A percentile compares a stretch with the other conserved stretches of the same genome.
Conservation (phyloP, 177 flowering plant genomes). For the Telopea speciosissima region DNA sequence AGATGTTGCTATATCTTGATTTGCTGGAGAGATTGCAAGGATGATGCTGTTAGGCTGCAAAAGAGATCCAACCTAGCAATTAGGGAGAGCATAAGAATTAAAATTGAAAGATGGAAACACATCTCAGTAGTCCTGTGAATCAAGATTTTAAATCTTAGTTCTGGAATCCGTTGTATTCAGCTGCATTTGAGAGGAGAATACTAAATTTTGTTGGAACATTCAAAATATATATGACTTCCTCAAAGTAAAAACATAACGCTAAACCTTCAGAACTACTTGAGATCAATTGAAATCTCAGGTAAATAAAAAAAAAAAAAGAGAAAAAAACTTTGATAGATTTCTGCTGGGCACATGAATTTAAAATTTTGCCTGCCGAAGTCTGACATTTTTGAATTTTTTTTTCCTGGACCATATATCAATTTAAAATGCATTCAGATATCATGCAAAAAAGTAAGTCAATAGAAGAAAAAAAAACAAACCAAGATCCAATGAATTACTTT, state of each 20-base stretch:
- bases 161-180: not conserved
- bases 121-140: not conserved
- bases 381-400: too few relatives aligned
- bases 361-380: too few relatives aligned
- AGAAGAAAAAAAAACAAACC: too few relatives aligned
- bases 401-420: too few relatives aligned
- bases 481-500: too few relatives aligned
- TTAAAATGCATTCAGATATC: too few relatives aligned
- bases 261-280: not conserved
- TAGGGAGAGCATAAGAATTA: not conserved
- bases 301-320: too few relatives aligned
- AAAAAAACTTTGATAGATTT: too few relatives aligned
- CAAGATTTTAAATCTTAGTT: not conserved
- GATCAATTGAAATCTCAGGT: too few relatives aligned
- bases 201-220: not conserved
- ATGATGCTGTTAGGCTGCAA: slow-evolving; percentile 66
- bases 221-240: not conserved
- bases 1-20: slow-evolving; percentile 83
- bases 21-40: slow-evolving; percentile 74
- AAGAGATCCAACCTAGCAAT: not conserved
- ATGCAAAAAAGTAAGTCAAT: too few relatives aligned
- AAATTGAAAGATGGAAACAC: not conserved
- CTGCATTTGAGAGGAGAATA: not conserved
- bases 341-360: too few relatives aligned
- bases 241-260: not conserved